Conservation (phyloP, 2,329 filamentous ascomycete species). For the Colletotrichum magnum region DNA sequence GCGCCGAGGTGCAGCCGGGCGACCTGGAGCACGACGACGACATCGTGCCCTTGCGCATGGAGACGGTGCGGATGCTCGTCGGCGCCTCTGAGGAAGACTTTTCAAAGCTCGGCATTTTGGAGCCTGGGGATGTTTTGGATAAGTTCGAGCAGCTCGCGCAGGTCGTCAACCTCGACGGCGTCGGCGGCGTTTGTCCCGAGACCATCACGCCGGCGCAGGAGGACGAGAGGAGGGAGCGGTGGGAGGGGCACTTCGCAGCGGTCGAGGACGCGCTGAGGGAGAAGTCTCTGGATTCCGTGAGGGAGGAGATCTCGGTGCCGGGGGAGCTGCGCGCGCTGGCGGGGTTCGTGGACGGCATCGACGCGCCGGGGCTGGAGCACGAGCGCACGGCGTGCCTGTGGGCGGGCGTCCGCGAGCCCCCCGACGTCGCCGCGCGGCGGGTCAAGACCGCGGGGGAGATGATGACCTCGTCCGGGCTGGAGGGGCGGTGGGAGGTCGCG, state of each 20-base stretch:
- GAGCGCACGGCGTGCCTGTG: not conserved
- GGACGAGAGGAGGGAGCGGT: not conserved
- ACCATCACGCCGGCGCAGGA: not conserved
- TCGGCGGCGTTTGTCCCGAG: not conserved
- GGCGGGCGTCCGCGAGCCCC: not conserved
- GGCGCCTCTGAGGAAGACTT: not conserved
- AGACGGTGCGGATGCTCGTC: not conserved
- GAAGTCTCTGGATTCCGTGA: constrained; percentile 4
- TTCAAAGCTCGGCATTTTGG: not conserved
- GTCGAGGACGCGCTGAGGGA: constrained; percentile 1
- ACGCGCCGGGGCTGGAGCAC: constrained; percentile 1
- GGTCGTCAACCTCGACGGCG: constrained; percentile 1
- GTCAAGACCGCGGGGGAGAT: constrained; percentile 1
- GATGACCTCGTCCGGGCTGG: not conserved
- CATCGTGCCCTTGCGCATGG: constrained; percentile 10
- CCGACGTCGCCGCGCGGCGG: not conserved
- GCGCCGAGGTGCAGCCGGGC: constrained; percentile 1
- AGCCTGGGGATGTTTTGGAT: constrained; percentile 4
- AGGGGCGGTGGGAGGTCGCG: constrained; percentile 11
- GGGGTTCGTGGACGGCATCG: not conserved
- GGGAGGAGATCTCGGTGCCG: not conserved
- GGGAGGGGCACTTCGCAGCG: not conserved
- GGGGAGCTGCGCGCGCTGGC: not conserved
- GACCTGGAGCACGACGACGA: constrained; percentile 1
- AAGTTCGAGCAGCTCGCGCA: not conserved